Conservation (phyloP, 805 yeast genomes). For the Saccharomycopsis sp. region DNA sequence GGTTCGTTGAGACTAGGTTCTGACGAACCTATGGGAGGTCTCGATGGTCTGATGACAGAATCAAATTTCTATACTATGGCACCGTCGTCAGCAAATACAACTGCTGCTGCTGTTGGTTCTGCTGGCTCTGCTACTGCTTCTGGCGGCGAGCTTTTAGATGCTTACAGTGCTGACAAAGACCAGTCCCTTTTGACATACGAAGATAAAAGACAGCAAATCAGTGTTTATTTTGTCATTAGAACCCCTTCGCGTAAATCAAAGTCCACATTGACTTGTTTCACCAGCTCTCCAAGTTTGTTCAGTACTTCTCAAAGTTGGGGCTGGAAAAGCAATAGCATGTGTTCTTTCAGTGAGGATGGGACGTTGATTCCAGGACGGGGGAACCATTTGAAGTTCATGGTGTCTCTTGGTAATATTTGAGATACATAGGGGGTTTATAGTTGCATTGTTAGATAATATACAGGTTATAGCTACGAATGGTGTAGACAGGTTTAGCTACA, state of each 20-base stretch:
- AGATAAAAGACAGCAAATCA: conserved; percentile 40
- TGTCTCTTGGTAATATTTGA: conserved; percentile 41
- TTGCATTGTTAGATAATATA: no score
- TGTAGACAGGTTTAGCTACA: no score
- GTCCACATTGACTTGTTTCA: conserved; percentile 43
- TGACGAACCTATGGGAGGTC: not conserved
- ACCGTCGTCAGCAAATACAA: not conserved
- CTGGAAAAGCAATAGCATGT: conserved; percentile 52
- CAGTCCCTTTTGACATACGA: conserved; percentile 36
- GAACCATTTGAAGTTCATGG: conserved; percentile 41
- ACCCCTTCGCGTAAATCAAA: conserved; percentile 44
- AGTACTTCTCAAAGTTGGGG: conserved; percentile 56
- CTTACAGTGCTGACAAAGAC: conserved; percentile 21
- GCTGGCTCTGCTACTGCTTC: not conserved
- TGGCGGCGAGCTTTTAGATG: conserved; percentile 2
- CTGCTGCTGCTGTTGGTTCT: not conserved
- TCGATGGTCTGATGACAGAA: not conserved
- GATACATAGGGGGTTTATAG: no score
- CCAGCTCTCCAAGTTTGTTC: conserved; percentile 49
- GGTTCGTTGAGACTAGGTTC: conserved; percentile 4
- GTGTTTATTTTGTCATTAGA: conserved; percentile 47
- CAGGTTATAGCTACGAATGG: no score
- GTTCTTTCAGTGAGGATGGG: conserved; percentile 44
- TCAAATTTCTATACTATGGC: not conserved
- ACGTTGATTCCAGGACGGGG: conserved; percentile 37